Evolutionary conservation across 2,329 filamentous ascomycete genomes (phyloP).

Genomic region (Cladosporium sp.): DNA sequence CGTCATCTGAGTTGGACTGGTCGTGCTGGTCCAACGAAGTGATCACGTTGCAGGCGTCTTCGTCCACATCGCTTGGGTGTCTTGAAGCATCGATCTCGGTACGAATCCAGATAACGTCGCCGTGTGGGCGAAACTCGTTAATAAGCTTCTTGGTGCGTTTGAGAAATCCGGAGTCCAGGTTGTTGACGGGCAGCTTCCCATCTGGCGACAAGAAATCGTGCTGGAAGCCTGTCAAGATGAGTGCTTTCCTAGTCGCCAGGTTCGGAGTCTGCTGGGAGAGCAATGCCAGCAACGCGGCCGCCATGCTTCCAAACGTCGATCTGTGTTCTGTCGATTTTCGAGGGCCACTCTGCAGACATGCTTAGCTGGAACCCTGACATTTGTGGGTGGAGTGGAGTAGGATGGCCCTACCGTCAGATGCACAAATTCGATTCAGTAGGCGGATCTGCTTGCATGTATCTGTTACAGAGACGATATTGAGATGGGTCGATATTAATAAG

Average conservation of each 20-base stretch:
- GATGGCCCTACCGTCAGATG: conserved; percentile 1
- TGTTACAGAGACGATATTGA: neutral
- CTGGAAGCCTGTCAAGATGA: conserved; percentile 84
- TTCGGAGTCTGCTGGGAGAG: conserved; percentile 48
- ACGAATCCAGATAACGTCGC: conserved; percentile 80
- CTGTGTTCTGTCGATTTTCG: neutral
- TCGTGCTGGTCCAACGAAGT: conserved; percentile 6
- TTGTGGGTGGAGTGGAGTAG: conserved; percentile 10
- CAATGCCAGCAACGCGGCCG: conserved; percentile 4
- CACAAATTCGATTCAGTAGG: neutral
- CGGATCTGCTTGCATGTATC: neutral
- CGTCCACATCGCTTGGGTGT: neutral
- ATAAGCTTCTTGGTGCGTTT: conserved; percentile 66
- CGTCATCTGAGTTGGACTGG: neutral
- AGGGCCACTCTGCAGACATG: neutral
- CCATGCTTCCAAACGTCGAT: neutral
- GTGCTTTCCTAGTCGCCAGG: conserved; percentile 63
- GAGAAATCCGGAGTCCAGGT: conserved; percentile 62
- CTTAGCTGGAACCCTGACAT: conserved; percentile 10
- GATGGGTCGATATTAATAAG: neutral
- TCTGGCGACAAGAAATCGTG: conserved; percentile 77
- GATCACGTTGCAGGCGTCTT: conserved; percentile 13
- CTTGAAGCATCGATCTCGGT: conserved; percentile 60
- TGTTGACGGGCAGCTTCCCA: conserved; percentile 65
- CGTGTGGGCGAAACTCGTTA: conserved; percentile 69